Percentiles rank a stretch among this genome's conserved stretches.
These are phyloP conservation scores for Fusarium verrucosum DNA, from an alignment of 2,329 filamentous ascomycete genomes.

Conservation along the genomic window DNA sequence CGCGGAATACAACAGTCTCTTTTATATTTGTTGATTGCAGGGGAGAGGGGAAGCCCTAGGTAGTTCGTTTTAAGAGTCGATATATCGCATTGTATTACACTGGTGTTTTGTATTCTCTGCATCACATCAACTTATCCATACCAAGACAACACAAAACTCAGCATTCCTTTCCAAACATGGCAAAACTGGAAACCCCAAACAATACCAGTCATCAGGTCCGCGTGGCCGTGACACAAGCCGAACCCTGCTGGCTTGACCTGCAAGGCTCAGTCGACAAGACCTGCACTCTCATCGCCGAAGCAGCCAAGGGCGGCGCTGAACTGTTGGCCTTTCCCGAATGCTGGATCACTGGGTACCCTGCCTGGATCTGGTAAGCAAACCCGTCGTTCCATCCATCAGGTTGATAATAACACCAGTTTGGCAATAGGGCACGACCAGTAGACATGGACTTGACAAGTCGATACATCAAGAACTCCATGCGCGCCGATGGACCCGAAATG, in stretches of 20 bases:
- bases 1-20: too few species aligned
- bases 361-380: slow-evolving; percentile 6
- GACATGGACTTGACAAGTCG: neutral
- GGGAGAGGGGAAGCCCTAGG: too few species aligned
- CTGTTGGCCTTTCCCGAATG: slow-evolving; percentile 64
- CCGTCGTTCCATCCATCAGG: neutral
- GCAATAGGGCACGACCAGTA: neutral
- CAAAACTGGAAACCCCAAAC: too few species aligned
- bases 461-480: slow-evolving; percentile 4
- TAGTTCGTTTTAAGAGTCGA: too few species aligned
- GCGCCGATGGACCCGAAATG: slow-evolving; percentile 53
- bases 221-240: slow-evolving; percentile 37
- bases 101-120: too few species aligned
- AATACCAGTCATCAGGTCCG: neutral
- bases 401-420: neutral
- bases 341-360: slow-evolving; percentile 57
- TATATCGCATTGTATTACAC: too few species aligned
- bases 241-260: slow-evolving; percentile 35
- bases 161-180: neutral
- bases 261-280: slow-evolving; percentile 29
- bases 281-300: slow-evolving; percentile 17
- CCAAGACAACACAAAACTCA: neutral
- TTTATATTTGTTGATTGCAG: too few species aligned
- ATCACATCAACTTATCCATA: neutral
- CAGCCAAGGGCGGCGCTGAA: slow-evolving; percentile 56